Percentiles rank a stretch among this genome's conserved stretches.
Evolutionary conservation across 1,284 basidiomycete species (phyloP).

Genomic region (Tremellales sp.): DNA sequence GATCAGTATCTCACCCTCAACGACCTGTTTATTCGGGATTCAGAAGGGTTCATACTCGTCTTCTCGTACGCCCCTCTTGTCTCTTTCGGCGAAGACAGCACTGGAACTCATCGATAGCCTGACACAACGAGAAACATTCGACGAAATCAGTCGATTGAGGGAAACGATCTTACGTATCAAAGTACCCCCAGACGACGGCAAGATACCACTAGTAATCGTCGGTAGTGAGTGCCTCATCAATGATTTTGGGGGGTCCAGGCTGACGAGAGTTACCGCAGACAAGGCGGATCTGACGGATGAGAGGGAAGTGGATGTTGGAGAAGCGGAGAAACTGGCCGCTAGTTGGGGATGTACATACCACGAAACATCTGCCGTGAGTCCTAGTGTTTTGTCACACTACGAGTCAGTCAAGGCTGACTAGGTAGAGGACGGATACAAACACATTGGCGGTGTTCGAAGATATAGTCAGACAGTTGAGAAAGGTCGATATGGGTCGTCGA

Average conservation of each 20-base stretch:
- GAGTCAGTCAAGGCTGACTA: not conserved
- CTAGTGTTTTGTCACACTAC: not conserved
- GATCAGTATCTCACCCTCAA: slow-evolving; percentile 34
- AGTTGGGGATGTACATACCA: slow-evolving; percentile 25
- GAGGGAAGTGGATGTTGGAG: slow-evolving; percentile 20
- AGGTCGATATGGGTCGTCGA: slow-evolving; percentile 3
- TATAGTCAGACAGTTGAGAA: slow-evolving; percentile 26
- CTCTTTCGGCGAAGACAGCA: not conserved
- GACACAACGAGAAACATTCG: slow-evolving; percentile 25
- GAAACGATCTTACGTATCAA: slow-evolving; percentile 35
- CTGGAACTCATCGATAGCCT: slow-evolving; percentile 16
- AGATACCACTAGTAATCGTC: slow-evolving; percentile 35
- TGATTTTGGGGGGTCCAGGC: not conserved
- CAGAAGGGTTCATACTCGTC: slow-evolving; percentile 38
- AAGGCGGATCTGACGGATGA: slow-evolving; percentile 35
- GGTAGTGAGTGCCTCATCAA: slow-evolving; percentile 28
- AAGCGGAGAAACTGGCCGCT: slow-evolving; percentile 19
- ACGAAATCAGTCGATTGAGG: slow-evolving; percentile 24
- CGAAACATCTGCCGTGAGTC: slow-evolving; percentile 40
- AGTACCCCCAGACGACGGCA: slow-evolving; percentile 4
- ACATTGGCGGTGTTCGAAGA: slow-evolving; percentile 19
- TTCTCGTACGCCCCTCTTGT: slow-evolving; percentile 25
- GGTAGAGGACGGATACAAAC: not conserved
- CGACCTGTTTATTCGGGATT: slow-evolving; percentile 33
- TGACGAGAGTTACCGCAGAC: slow-evolving; percentile 24